Conservation (phyloP, 208 protist genomes). For the Trypanosoma rangeli region DNA sequence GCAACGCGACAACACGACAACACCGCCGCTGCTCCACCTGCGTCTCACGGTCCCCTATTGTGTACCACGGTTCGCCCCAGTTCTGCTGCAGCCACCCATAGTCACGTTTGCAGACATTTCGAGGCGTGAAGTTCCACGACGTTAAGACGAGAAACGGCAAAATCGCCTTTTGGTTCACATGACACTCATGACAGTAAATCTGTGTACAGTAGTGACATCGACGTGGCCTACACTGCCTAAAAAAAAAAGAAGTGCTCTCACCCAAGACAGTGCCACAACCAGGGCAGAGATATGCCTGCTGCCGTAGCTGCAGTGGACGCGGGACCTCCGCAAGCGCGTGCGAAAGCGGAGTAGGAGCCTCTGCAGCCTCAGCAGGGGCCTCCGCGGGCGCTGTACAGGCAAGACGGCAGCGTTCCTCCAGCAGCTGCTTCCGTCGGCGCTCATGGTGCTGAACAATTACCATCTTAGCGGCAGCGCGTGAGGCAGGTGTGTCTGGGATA, state of each 20-base stretch:
- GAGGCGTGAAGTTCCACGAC: slow-evolving; percentile 11
- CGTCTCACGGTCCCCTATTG: background rate
- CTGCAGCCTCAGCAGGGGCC: background rate
- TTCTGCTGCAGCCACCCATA: slow-evolving; percentile 11
- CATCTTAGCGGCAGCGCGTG: background rate
- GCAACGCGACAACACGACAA: background rate
- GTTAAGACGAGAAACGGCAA: slow-evolving; percentile 18
- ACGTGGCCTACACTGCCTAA: slow-evolving; percentile 1
- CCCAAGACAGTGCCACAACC: background rate
- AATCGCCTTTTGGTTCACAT: slow-evolving; percentile 1
- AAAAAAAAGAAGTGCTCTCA: background rate
- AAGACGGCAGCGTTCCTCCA: background rate
- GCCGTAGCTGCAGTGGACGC: slow-evolving; percentile 10
- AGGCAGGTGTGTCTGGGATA: slow-evolving; percentile 5
- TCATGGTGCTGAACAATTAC: background rate
- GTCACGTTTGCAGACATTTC: slow-evolving; percentile 18
- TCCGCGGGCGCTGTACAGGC: background rate
- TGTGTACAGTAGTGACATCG: slow-evolving; percentile 26
- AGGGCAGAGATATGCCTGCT: slow-evolving; percentile 7
- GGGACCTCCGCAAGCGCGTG: background rate
- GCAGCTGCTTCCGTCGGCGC: background rate
- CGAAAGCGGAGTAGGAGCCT: background rate
- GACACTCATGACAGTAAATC: slow-evolving; percentile 19
- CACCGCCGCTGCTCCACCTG: background rate
- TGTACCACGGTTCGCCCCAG: slow-evolving; percentile 2